A percentile compares a stretch with the other conserved stretches of the same genome.
These are phyloP conservation scores for Aspergillus ellipticus DNA, from an alignment of 495 filamentous ascomycete genomes.

Conservation along the genomic window DNA sequence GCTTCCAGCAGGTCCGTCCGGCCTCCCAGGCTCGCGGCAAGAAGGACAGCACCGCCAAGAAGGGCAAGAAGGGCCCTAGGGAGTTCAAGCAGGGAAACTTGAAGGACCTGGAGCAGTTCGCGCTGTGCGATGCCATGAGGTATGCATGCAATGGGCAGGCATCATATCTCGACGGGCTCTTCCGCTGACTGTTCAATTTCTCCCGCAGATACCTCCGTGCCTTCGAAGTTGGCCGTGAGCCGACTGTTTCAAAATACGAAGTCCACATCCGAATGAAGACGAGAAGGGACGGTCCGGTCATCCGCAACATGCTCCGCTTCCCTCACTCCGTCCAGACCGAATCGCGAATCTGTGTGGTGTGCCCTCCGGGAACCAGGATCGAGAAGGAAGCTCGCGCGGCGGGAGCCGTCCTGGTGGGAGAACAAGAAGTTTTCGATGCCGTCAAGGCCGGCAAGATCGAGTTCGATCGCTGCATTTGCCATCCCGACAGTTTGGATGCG, in stretches of 20 bases:
- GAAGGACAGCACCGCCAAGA: conserved; percentile 58
- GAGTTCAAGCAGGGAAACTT: conserved; percentile 61
- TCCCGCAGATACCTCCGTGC: conserved; percentile 76
- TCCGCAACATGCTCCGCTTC: conserved; percentile 82
- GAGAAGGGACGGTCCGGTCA: conserved; percentile 72
- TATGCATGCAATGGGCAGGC: conserved; percentile 41
- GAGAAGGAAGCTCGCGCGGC: conserved; percentile 66
- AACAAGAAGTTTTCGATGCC: conserved; percentile 76
- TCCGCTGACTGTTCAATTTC: conserved; percentile 15
- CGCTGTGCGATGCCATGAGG: conserved; percentile 92
- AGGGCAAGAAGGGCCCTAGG: conserved; percentile 62
- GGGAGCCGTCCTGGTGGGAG: conserved; percentile 78
- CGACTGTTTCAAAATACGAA: conserved; percentile 77
- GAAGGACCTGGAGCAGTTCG: conserved; percentile 61
- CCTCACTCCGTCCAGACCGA: conserved; percentile 86
- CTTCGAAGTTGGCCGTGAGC: conserved; percentile 80
- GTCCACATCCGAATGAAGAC: conserved; percentile 74
- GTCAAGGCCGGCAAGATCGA: conserved; percentile 71
- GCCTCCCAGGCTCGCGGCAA: conserved; percentile 29
- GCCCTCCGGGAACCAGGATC: conserved; percentile 66
- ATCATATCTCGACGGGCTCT: background rate
- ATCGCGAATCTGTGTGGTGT: conserved; percentile 81
- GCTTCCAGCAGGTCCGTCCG: conserved; percentile 38
- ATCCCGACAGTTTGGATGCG: conserved; percentile 66
- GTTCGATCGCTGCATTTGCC: conserved; percentile 87